Evolutionary conservation across 108 stramenopile species (phyloP), one percentile per base, ranked within the genome.

Genomic region (Fragilariopsis cylindrus): DNA sequence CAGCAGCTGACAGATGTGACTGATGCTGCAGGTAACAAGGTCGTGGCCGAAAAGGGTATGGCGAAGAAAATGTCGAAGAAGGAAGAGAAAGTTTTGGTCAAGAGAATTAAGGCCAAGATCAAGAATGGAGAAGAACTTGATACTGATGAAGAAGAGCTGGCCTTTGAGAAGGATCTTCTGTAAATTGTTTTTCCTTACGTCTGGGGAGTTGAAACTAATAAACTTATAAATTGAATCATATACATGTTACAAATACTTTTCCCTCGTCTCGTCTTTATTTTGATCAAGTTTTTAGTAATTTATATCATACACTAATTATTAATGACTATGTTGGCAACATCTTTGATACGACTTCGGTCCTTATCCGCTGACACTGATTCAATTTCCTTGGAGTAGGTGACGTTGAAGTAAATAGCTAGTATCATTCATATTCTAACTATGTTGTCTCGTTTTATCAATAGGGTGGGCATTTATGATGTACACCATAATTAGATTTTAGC

Each of bases 41-140:
- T 95, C 47, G 95, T 96, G 80, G 82, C 98, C 58, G 93, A 97
- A 84, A 88, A 86, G 63, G 91, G 87, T 55, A 30, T 30, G 30
- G 96, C 98, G 92, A 98, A 98, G 92, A 97, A 96, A 75, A 87
- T 99, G 21, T 96, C 96, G 21, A 97, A 97, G 93, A 97, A 97
- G 92, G 99, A 99, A 76, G 95, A 98, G 88, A 99, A 99, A 92
- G 79, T 74, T 21, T 50, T 98, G 69, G 75, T 95, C 53, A 99
- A 99, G 95, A 93, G 90, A 80, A 90, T 98, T 73, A 98, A 99
- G 96, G 63, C 67, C 47, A 98, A 95, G 93, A 93, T 99, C 66
- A 96, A 96, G 91, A 84, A 88, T 57, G 98, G 97, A 3, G 89
- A 85, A 60, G 90, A 84, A 8, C 88, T 98, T 65, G 93, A 97